Percentiles rank a stretch among this genome's conserved stretches.
Evolutionary conservation across 176 grass and related monocot species (phyloP).

Genomic region (Pharus latifolius): DNA sequence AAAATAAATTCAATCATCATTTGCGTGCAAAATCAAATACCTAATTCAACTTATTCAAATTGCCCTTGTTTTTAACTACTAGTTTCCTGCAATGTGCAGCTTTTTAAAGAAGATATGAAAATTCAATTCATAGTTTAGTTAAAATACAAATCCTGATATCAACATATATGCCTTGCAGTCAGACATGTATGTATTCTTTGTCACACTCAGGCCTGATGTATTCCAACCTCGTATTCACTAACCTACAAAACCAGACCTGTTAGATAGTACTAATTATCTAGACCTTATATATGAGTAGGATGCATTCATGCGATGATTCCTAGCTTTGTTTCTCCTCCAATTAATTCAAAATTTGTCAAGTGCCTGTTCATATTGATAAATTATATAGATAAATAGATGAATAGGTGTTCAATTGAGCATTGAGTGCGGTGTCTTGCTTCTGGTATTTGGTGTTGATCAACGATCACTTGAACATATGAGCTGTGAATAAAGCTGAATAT

Average conservation of each 20-base stretch:
- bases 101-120: neutral
- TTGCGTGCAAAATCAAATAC: neutral
- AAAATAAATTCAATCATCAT: neutral
- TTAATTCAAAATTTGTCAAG: neutral
- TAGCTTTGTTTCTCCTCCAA: neutral
- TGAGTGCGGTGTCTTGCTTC: neutral
- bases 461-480: neutral
- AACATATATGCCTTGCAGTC: neutral
- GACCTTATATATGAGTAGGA: too few species aligned
- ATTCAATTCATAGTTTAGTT: neutral
- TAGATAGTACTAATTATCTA: neutral
- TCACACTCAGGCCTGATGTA: neutral
- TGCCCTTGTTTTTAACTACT: too few species aligned
- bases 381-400: neutral
- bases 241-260: neutral
- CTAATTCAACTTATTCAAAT: neutral
- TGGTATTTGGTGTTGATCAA: neutral
- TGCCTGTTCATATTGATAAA: neutral
- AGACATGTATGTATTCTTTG: neutral
- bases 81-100: too few species aligned
- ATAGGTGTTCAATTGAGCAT: too few species aligned
- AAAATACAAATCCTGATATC: neutral
- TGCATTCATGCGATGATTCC: too few species aligned
- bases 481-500: too few species aligned
- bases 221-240: neutral